These are phyloP conservation scores for Nephromyces sp. DNA, from an alignment of 169 alveolate species.

Conservation along the genomic window DNA sequence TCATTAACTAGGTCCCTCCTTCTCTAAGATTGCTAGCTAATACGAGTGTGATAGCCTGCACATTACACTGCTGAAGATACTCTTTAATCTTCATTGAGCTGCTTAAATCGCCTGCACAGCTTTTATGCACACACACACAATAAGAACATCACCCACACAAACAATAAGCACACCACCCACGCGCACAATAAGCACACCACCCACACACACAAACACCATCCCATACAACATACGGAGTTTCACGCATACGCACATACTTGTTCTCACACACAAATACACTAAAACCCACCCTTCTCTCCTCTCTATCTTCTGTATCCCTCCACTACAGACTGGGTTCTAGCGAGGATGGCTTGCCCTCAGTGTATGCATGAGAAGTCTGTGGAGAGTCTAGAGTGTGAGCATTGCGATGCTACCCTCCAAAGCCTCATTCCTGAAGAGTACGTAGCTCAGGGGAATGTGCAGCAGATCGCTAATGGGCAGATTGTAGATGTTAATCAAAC, in stretches of 20 bases:
- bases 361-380: slow-evolving; percentile 20
- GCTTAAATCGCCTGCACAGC: too few species aligned
- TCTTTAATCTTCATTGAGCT: too few species aligned
- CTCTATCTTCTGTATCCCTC: background rate
- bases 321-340: slow-evolving; percentile 15
- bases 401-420: slow-evolving; percentile 4
- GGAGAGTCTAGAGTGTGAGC: background rate
- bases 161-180: background rate
- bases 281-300: background rate
- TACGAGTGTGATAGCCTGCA: too few species aligned
- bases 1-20: too few species aligned
- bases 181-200: background rate
- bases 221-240: background rate
- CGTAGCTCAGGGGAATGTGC: slow-evolving; percentile 3
- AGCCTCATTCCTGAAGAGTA: slow-evolving; percentile 13
- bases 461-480: too few species aligned
- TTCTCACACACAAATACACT: background rate
- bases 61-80: too few species aligned
- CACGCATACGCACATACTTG: background rate
- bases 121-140: too few species aligned
- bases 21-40: too few species aligned
- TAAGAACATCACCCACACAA: background rate
- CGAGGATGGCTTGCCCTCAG: slow-evolving; percentile 24
- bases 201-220: background rate
- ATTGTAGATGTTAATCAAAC: too few species aligned